Evolutionary conservation across 2,329 filamentous ascomycete genomes (phyloP), one percentile per base, ranked within the genome.

Genomic region (Myriosclerotinia duriaeana): DNA sequence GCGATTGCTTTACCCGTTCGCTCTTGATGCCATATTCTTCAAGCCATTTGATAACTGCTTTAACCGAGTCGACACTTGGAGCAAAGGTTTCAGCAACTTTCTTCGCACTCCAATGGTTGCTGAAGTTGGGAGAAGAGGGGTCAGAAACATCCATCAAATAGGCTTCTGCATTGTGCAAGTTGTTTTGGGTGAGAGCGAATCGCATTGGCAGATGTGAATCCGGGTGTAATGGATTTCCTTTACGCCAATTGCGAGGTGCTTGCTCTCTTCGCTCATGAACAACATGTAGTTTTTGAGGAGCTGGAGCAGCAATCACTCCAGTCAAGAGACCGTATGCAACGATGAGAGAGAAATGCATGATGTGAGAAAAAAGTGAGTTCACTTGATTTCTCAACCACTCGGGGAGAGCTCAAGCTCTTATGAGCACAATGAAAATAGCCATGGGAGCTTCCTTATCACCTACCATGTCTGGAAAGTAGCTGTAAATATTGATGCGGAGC

Each of bases 21-120:
- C 74, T 73, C 14, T 77, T 71, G 52, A 88, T 84, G 12, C 85
- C 86, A 56, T 80, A 79, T 8, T 77, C 75, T n/a, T 79, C 74
- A 17, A 87, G 80, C 85, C 85, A 88, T 8, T 77, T 70, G 70
- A 79, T 79, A 46, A 73, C 65, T 11, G 66, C 53, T 8, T 53
- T 77, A 4, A 87, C 79, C 4, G 83, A 77, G 40, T 84, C 80
- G 5, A 72, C 54, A 17, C 74, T 72, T 9, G 78, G 77, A 7
- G 80, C 77, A 73, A 83, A 83, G 53, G 78, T 79, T 17, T 79
- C 76, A 38, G 66, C 66, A 40, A 68, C 64, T 36, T 68, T 42
- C 44, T 53, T 66, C 11, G 56, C 58, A 36, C 38, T 62, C 46
- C 66, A 67, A 42, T 67, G 66, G 3, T 67, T 66, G 20, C 63